Base-by-base conservation (phyloP, 305 asterid genomes). In the Petunia hybrid region DNA sequence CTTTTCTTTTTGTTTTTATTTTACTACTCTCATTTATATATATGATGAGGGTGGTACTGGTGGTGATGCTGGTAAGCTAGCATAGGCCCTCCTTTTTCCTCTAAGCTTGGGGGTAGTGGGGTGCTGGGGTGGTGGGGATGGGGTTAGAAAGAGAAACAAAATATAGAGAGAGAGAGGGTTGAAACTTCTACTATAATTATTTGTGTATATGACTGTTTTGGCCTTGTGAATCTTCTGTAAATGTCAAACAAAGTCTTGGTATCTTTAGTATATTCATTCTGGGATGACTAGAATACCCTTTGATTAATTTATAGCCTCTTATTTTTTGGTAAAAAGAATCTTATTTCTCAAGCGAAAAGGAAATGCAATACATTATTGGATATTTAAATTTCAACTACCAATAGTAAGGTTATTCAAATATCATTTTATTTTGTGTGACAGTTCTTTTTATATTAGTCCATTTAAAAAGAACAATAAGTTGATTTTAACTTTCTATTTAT, bases 1-100 rank as follows among this genome's bases (percentile, higher is more conserved):
- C 95, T 92, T 92, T 92, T 90, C 87, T 90, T 85, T 91, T 85
- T 79, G 53, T 74, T 74, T 51, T 13, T 81, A 75, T 85, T 22
- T 22, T 22, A 22, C 84, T 84, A 85, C 80, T 85, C 86, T 86
- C 88, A 85, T 86, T 70, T 85, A 85, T 86, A 80, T 80, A 64
- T 35, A 57, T 76, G 85, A 67, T 74, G 80, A 80, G 76, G 84
- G 77, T 73, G 62, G 60, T 80, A 39, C 4, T 66, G 73, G 62
- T 35, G 64, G 48, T 46, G 77, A 68, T 63, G 77, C 55, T 67
- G 62, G 14, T 41, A 41, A 66, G 9, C 64, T 2, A 57, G 31
- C 31, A 60, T 6, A 16, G 63, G 36, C 9, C 63, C 63, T 59
- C 63, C 6, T 51, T 22, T 22, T 22, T 22, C 31, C 56, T 4